These are phyloP conservation scores for Septoria petroselini DNA, from an alignment of 2,329 filamentous ascomycete genomes.

Conservation along the genomic window DNA sequence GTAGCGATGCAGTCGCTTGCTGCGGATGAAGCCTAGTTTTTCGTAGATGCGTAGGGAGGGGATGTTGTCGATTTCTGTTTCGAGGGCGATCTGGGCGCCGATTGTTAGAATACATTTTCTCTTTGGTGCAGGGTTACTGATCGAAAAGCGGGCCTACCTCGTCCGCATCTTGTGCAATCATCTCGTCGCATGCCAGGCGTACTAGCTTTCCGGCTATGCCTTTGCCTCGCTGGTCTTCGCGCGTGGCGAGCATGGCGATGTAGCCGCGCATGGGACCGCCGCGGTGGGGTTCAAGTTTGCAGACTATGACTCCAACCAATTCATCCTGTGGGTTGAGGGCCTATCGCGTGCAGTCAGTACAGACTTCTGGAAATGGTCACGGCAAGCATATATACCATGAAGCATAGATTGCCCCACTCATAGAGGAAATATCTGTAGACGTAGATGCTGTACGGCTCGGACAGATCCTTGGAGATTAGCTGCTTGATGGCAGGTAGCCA, in stretches of 20 bases:
- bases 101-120: no score
- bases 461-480: constrained; percentile 92
- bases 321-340: constrained; percentile 55
- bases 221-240: constrained; percentile 71
- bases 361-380: neutral
- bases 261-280: constrained; percentile 87
- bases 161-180: constrained; percentile 79
- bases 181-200: constrained; percentile 84
- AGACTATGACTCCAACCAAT: constrained; percentile 87
- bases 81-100: constrained; percentile 67
- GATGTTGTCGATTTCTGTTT: constrained; percentile 91
- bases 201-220: constrained; percentile 86
- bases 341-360: constrained; percentile 26
- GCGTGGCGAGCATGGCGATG: constrained; percentile 97
- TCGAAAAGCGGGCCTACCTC: constrained; percentile 52
- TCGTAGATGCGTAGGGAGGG: constrained; percentile 92
- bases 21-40: constrained; percentile 82
- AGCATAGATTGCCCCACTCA: constrained; percentile 97
- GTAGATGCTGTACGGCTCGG: constrained; percentile 98
- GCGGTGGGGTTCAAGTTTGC: constrained; percentile 87
- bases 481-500: constrained; percentile 85
- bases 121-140: neutral
- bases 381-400: constrained; percentile 62
- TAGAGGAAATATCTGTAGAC: constrained; percentile 98
- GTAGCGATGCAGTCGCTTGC: constrained; percentile 89